A percentile compares a stretch with the other conserved stretches of the same genome.
phyloP scores from a whole-genome alignment of 768 basidiomycete genomes.

The Auricularia sp. region DNA sequence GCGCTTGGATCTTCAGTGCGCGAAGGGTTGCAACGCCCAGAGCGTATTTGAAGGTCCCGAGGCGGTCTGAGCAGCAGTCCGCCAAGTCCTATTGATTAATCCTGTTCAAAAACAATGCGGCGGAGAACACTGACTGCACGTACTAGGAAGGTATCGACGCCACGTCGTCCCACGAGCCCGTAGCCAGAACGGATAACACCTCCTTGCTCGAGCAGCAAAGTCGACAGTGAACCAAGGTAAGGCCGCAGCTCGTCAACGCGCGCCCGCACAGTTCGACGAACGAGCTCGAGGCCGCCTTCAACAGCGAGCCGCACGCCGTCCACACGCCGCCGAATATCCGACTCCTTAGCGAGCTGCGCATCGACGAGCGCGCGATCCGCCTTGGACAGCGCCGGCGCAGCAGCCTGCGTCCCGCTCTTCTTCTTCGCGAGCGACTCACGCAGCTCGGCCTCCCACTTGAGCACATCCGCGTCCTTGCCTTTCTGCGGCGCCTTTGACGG shows the following conservation, averaged over 20 bases:
- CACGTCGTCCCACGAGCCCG: slow-evolving; percentile 48
- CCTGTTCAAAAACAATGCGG: not conserved
- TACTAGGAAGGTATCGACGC: slow-evolving; percentile 75
- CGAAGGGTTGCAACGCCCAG: slow-evolving; percentile 79
- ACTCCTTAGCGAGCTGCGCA: slow-evolving; percentile 76
- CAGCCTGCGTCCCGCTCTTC: slow-evolving; percentile 37
- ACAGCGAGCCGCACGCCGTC: slow-evolving; percentile 42
- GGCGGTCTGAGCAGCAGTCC: slow-evolving; percentile 59
- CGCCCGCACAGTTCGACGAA: slow-evolving; percentile 49
- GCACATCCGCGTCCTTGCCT: slow-evolving; percentile 81
- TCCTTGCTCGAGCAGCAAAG: slow-evolving; percentile 41
- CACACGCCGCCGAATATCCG: slow-evolving; percentile 54
- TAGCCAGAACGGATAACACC: slow-evolving; percentile 54
- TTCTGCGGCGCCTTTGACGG: slow-evolving; percentile 38
- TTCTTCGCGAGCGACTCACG: slow-evolving; percentile 76
- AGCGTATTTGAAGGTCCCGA: slow-evolving; percentile 60
- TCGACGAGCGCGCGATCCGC: slow-evolving; percentile 77
- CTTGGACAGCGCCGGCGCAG: slow-evolving; percentile 51
- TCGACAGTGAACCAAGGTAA: slow-evolving; percentile 49
- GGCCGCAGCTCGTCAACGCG: slow-evolving; percentile 41
- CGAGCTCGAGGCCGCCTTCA: slow-evolving; percentile 58
- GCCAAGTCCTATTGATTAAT: slow-evolving; percentile 46
- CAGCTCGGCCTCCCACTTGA: slow-evolving; percentile 94
- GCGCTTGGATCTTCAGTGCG: slow-evolving; percentile 48
- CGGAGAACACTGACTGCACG: slow-evolving; percentile 17